phyloP scores from a whole-genome alignment of 1,139 yeast species.

The Yamadazyma trypodendri region DNA sequence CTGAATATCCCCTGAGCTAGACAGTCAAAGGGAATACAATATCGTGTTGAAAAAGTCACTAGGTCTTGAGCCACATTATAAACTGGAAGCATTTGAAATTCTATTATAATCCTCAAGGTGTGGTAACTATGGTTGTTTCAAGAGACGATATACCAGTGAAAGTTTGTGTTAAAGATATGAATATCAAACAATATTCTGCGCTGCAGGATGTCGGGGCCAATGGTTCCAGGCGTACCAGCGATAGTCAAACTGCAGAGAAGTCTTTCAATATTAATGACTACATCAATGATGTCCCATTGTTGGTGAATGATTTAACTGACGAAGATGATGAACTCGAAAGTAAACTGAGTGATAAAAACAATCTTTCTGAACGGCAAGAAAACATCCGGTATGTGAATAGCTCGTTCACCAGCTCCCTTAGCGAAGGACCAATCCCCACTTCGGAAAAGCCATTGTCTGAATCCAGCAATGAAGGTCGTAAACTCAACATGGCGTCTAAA shows the following conservation, averaged over 20 bases:
- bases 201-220: not conserved
- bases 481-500: constrained; percentile 36
- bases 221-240: not conserved
- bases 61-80: not conserved
- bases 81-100: not conserved
- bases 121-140: constrained; percentile 8
- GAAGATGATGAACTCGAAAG: constrained; percentile 14
- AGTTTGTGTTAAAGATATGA: constrained; percentile 3
- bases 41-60: no score
- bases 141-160: constrained; percentile 9
- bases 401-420: not conserved
- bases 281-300: constrained; percentile 16
- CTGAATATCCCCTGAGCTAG: no score
- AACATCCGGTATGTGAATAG: not conserved
- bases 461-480: not conserved
- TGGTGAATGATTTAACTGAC: constrained; percentile 14
- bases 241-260: constrained; percentile 3
- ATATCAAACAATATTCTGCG: not conserved
- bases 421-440: not conserved
- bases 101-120: not conserved
- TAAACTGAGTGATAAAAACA: not conserved
- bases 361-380: not conserved
- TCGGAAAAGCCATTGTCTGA: not conserved
- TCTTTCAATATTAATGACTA: constrained; percentile 15
- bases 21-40: no score